These are phyloP conservation scores for Chaetomiaceae sp. DNA, from an alignment of 2,329 filamentous ascomycete species.

Conservation along the genomic window DNA sequence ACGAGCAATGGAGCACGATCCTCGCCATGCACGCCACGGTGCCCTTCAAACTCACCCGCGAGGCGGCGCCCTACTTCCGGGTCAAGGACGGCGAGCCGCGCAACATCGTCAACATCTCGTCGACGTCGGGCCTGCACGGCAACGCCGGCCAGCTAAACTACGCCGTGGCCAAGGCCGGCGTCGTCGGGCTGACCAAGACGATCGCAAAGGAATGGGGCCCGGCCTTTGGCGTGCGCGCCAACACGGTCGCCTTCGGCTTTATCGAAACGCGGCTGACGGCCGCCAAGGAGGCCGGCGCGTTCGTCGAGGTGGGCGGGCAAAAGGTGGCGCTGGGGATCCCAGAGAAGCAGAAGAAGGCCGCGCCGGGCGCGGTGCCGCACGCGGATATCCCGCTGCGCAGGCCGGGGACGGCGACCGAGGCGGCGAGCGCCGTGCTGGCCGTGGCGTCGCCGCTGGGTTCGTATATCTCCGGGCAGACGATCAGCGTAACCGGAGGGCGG, in stretches of 20 bases:
- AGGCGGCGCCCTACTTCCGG: constrained; percentile 79
- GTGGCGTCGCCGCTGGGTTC: constrained; percentile 76
- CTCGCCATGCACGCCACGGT: constrained; percentile 76
- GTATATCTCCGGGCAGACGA: constrained; percentile 82
- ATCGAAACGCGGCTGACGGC: constrained; percentile 76
- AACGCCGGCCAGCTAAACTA: constrained; percentile 93
- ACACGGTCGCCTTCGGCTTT: constrained; percentile 78
- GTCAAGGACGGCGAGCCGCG: constrained; percentile 76
- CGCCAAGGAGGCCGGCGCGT: constrained; percentile 78
- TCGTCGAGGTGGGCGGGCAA: constrained; percentile 68
- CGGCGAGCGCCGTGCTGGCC: constrained; percentile 68
- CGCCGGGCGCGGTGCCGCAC: constrained; percentile 36
- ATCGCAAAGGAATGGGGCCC: constrained; percentile 92
- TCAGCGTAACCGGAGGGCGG: constrained; percentile 75
- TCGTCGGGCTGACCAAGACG: constrained; percentile 77
- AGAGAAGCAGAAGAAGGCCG: constrained; percentile 44
- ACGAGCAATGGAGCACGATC: constrained; percentile 90
- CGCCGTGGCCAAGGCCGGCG: constrained; percentile 74
- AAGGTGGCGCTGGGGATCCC: constrained; percentile 72
- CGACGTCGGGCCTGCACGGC: constrained; percentile 74
- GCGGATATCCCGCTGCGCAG: constrained; percentile 73
- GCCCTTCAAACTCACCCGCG: constrained; percentile 76
- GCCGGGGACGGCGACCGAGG: constrained; percentile 72
- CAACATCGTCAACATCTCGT: constrained; percentile 77
- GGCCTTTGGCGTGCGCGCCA: constrained; percentile 71